phyloP scores from a whole-genome alignment of 306 rosid species.

The Acacia acuminata region DNA sequence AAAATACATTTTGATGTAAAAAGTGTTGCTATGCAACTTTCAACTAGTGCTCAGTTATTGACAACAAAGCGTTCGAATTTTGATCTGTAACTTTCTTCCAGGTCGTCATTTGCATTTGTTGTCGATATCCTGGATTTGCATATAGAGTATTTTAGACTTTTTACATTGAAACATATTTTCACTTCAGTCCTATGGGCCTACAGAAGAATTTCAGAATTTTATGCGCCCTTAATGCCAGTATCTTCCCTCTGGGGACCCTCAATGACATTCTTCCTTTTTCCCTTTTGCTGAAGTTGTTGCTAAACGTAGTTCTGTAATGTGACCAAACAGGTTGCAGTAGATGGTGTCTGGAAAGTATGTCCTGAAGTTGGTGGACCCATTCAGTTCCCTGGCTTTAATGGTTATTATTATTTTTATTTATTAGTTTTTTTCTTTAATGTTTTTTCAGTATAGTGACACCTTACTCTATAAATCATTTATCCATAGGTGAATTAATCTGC shows the following conservation, averaged over 20 bases:
- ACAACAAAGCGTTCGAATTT: too few relatives aligned
- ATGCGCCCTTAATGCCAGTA: too few relatives aligned
- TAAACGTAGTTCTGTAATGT: constrained; percentile 18
- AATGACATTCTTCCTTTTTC: not conserved
- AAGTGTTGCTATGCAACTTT: too few relatives aligned
- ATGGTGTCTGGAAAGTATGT: constrained; percentile 86
- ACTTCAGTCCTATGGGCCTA: too few relatives aligned
- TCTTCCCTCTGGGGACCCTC: not conserved
- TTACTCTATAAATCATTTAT: constrained; percentile 27
- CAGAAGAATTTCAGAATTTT: too few relatives aligned
- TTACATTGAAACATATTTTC: too few relatives aligned
- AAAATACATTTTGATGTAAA: too few relatives aligned
- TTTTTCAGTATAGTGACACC: constrained; percentile 6
- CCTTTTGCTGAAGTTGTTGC: constrained; percentile 20
- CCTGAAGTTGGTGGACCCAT: constrained; percentile 86
- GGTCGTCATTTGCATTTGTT: too few relatives aligned
- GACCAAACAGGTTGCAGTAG: constrained; percentile 77
- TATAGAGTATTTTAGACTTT: too few relatives aligned
- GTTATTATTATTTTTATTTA: constrained; percentile 39
- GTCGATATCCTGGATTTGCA: too few relatives aligned
- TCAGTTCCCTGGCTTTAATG: constrained; percentile 85
- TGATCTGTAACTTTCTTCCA: too few relatives aligned
- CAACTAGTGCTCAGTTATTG: too few relatives aligned
- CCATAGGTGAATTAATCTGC: constrained; percentile 79
- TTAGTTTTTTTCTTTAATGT: not conserved